A percentile compares a stretch with the other conserved stretches of the same genome.
Conservation (phyloP, 179 eudicot species). For the Monotropa hypopitys region DNA sequence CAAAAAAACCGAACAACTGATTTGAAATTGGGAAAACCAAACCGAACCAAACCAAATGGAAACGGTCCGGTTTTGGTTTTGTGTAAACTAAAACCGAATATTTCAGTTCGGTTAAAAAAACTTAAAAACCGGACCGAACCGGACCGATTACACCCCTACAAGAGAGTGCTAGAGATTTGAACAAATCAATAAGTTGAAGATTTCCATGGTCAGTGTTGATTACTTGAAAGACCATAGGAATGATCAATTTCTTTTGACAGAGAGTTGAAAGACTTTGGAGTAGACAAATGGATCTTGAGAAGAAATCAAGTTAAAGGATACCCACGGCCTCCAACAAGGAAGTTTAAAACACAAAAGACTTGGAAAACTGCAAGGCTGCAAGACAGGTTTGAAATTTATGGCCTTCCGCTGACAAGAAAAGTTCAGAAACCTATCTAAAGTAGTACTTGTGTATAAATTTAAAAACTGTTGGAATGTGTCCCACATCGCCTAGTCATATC, state of each 20-base stretch:
- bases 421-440: background rate
- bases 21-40: no score
- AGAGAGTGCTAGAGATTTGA: background rate
- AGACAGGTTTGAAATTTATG: background rate
- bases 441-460: background rate
- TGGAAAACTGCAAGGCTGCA: background rate
- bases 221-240: background rate
- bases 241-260: background rate
- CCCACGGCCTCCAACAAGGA: background rate
- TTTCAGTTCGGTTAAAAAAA: no score
- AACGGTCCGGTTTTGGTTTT: no score
- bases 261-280: background rate
- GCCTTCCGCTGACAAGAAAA: background rate
- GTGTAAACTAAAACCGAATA: no score
- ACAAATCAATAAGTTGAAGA: background rate
- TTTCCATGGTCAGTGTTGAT: background rate
- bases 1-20: no score
- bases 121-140: no score
- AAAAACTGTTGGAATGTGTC: no score
- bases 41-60: no score
- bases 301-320: background rate
- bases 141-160: no score
- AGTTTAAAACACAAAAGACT: background rate
- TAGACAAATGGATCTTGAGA: background rate
- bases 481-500: no score